These are phyloP conservation scores for Xylaria hypoxylon DNA, from an alignment of 2,329 filamentous ascomycete genomes.

Conservation along the genomic window DNA sequence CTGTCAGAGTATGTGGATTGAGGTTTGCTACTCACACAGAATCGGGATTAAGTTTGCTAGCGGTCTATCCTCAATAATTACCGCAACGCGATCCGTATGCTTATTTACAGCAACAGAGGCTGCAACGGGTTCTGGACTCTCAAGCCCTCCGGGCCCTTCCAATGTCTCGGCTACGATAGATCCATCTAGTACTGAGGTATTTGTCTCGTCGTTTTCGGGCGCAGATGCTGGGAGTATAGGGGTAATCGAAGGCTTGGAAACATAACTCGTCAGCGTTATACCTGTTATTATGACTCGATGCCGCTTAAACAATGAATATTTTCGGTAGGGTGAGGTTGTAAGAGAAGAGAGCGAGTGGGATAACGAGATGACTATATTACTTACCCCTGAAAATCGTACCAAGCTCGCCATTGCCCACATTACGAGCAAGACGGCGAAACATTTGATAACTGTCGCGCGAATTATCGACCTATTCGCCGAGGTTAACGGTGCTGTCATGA, in stretches of 20 bases:
- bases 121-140: background rate
- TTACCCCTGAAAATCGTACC: conserved; percentile 23
- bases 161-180: background rate
- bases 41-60: conserved; percentile 52
- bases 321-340: background rate
- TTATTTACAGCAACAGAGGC: conserved; percentile 9
- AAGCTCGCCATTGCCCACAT: conserved; percentile 27
- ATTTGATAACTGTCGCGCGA: conserved; percentile 17
- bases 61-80: conserved; percentile 54
- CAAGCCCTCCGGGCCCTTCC: background rate
- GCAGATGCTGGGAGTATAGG: background rate
- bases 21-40: conserved; percentile 41
- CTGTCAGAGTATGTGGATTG: background rate
- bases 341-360: background rate
- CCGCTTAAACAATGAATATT: background rate
- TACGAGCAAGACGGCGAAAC: conserved; percentile 26
- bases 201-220: background rate
- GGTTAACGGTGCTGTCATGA: conserved; percentile 4
- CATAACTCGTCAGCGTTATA: background rate
- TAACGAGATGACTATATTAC: conserved; percentile 3
- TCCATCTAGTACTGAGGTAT: background rate
- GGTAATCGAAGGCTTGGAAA: conserved; percentile 1
- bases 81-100: conserved; percentile 48
- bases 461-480: conserved; percentile 9
- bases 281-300: background rate